Percentiles rank a stretch among this genome's conserved stretches.
Evolutionary conservation across 441 rosid species (phyloP).

Genomic region (Brassica balearica): DNA sequence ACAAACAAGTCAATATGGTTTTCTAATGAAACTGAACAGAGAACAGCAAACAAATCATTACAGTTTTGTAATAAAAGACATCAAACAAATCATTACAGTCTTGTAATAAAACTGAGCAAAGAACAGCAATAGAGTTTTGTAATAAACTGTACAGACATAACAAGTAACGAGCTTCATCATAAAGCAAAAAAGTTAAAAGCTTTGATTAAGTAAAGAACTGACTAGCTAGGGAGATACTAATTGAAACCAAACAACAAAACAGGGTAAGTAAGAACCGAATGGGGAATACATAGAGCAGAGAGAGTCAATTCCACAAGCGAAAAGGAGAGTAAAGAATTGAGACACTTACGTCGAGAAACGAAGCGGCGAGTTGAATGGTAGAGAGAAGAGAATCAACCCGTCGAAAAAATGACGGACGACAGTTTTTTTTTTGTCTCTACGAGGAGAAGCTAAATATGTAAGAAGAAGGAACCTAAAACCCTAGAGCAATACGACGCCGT

Average conservation of each 20-base stretch:
- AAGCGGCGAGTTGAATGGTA: neutral
- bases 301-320: neutral
- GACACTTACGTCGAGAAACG: constrained; percentile 21
- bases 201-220: neutral
- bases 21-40: neutral
- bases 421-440: neutral
- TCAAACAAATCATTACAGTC: neutral
- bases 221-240: neutral
- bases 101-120: neutral
- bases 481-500: neutral
- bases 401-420: constrained; percentile 36
- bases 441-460: constrained; percentile 6
- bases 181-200: neutral
- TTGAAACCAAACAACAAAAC: neutral
- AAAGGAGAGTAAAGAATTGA: neutral
- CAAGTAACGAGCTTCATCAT: neutral
- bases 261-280: constrained; percentile 2
- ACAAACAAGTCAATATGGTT: neutral
- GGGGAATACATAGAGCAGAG: neutral
- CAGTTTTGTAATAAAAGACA: neutral
- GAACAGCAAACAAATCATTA: neutral
- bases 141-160: neutral
- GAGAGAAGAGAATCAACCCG: constrained; percentile 17
- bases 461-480: constrained; percentile 23
- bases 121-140: neutral